Percentiles rank a stretch among this genome's conserved stretches.
These are phyloP conservation scores for Diaporthe ilicicola DNA, from an alignment of 2,329 filamentous ascomycete species.

Conservation along the genomic window DNA sequence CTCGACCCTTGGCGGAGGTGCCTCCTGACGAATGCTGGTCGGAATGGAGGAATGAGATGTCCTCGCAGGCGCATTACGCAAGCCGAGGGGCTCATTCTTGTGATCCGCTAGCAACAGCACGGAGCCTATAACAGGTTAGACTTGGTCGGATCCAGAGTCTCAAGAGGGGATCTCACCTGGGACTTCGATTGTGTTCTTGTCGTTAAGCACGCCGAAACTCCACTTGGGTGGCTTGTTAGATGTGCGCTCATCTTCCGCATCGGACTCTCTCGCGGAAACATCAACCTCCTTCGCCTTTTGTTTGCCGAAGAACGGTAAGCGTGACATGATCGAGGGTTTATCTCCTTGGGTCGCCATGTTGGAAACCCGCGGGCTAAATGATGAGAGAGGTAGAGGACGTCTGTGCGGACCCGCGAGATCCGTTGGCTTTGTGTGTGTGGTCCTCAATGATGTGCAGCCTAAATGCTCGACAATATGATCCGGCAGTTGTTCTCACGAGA, in stretches of 20 bases:
- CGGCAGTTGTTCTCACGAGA: neutral
- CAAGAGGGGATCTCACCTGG: constrained; percentile 66
- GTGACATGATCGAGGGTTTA: constrained; percentile 6
- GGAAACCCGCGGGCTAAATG: neutral
- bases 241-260: constrained; percentile 15
- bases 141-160: neutral
- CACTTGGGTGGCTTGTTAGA: constrained; percentile 49
- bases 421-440: no score
- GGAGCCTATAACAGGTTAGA: constrained; percentile 55
- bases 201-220: constrained; percentile 84
- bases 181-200: constrained; percentile 83
- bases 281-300: neutral
- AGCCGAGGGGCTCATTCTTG: constrained; percentile 66
- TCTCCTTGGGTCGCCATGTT: constrained; percentile 19
- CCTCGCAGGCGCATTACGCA: constrained; percentile 64
- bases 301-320: constrained; percentile 19
- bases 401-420: neutral
- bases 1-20: constrained; percentile 40
- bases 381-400: neutral
- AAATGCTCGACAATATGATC: neutral
- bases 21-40: constrained; percentile 48
- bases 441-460: neutral
- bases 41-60: constrained; percentile 67
- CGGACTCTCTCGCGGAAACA: neutral
- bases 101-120: constrained; percentile 64